A percentile compares a stretch with the other conserved stretches of the same genome.
Conservation (phyloP, 2,329 filamentous ascomycete species). For the Pseudogymnoascus sp. region DNA sequence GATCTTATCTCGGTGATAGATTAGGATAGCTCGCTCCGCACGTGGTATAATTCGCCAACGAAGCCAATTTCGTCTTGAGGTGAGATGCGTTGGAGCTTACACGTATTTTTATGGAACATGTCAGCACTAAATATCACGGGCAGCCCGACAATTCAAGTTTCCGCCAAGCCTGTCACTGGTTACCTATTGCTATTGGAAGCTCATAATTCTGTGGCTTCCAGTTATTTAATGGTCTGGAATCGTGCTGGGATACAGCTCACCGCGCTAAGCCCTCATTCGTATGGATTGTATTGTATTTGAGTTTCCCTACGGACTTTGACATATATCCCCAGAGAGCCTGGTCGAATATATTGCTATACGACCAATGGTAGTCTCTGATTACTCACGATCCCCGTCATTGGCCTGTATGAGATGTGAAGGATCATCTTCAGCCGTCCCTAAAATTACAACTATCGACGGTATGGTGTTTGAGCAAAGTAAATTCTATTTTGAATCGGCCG, state of each 20-base stretch:
- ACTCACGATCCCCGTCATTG: background rate
- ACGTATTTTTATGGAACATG: background rate
- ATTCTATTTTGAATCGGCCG: background rate
- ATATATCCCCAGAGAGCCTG: background rate
- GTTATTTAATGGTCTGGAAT: background rate
- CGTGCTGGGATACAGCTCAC: background rate
- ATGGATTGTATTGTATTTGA: background rate
- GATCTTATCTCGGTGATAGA: background rate
- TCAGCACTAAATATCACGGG: background rate
- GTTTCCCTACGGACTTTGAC: background rate
- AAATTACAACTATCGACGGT: background rate
- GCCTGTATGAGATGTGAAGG: background rate
- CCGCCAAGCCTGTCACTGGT: background rate
- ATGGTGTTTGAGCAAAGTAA: background rate
- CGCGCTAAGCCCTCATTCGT: background rate
- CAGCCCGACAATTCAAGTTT: background rate
- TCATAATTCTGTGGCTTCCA: background rate
- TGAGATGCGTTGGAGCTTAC: background rate
- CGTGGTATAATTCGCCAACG: background rate
- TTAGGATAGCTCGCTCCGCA: background rate
- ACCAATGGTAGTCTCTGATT: background rate
- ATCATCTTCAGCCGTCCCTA: background rate
- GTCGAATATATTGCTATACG: background rate
- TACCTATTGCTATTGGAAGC: background rate
- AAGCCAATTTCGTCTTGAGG: conserved; percentile 1